These are phyloP conservation scores for Bryopsis sp. DNA, from an alignment of 139 green algal genomes.

Conservation along the genomic window DNA sequence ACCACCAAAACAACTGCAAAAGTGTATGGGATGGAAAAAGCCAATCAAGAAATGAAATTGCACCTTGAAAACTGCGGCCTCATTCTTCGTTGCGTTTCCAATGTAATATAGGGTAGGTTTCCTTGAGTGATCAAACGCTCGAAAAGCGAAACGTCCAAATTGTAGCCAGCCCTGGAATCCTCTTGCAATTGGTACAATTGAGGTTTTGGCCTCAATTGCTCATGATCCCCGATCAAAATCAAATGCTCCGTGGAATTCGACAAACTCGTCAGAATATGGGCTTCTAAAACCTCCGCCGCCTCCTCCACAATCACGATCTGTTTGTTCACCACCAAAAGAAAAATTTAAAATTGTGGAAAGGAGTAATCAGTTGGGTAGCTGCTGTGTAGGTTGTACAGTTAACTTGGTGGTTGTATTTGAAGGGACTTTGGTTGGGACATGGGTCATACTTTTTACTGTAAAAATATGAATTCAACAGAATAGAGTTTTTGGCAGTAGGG, in stretches of 20 bases:
- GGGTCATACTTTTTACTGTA: too few species aligned
- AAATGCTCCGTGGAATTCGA: constrained; percentile 49
- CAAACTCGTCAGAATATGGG: constrained; percentile 57
- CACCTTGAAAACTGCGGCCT: constrained; percentile 34
- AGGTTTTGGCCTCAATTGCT: constrained; percentile 71
- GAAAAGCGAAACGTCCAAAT: constrained; percentile 71
- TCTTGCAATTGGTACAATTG: constrained; percentile 45
- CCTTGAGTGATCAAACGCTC: constrained; percentile 54
- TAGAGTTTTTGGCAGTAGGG: too few species aligned
- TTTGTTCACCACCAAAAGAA: too few species aligned
- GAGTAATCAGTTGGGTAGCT: too few species aligned
- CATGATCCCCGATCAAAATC: constrained; percentile 60
- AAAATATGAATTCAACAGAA: too few species aligned
- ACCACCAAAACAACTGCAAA: too few species aligned
- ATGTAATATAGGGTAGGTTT: constrained; percentile 31
- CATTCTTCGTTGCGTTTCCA: constrained; percentile 70
- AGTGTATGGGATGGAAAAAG: too few species aligned
- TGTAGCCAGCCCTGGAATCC: constrained; percentile 39
- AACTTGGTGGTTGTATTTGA: too few species aligned
- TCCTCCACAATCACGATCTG: constrained; percentile 67
- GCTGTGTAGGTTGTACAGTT: too few species aligned
- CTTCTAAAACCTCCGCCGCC: constrained; percentile 67
- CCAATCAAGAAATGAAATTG: too few species aligned
- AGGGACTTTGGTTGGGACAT: too few species aligned
- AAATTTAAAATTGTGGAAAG: too few species aligned